These are phyloP conservation scores for Moniliophthora roreri DNA, from an alignment of 1,284 basidiomycete species.

Conservation along the genomic window DNA sequence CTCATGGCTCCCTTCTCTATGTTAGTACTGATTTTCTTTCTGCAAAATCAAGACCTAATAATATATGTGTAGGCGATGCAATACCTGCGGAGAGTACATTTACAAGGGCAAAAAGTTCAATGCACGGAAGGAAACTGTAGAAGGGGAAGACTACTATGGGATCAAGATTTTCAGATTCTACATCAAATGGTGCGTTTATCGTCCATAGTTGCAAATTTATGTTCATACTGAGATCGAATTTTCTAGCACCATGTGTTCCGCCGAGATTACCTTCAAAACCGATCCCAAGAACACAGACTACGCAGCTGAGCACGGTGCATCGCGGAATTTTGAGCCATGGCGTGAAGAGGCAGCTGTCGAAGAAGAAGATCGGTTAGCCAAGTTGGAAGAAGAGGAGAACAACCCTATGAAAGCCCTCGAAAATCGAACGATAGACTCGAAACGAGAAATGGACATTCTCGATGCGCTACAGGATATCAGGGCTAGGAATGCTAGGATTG, in stretches of 20 bases:
- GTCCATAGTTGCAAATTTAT: not conserved
- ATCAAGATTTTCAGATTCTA: constrained; percentile 94
- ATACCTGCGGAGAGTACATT: constrained; percentile 96
- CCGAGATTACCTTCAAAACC: constrained; percentile 99
- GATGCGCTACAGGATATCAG: constrained; percentile 96
- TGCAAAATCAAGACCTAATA: constrained; percentile 14
- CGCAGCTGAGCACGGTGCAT: constrained; percentile 88
- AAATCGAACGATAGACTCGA: constrained; percentile 87
- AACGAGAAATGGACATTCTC: constrained; percentile 97
- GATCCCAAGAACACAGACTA: constrained; percentile 99
- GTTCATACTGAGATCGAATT: constrained; percentile 8
- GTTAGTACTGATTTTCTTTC: constrained; percentile 39
- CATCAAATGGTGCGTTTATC: constrained; percentile 71
- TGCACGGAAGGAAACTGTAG: constrained; percentile 96
- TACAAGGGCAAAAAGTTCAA: constrained; percentile 99
- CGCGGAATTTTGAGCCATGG: constrained; percentile 94
- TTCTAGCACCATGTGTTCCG: constrained; percentile 84
- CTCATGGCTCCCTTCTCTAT: constrained; percentile 99
- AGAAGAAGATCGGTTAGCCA: constrained; percentile 76
- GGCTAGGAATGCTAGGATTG: constrained; percentile 89
- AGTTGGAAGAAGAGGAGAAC: constrained; percentile 84
- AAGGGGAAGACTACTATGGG: constrained; percentile 96
- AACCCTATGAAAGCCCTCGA: constrained; percentile 98
- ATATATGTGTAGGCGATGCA: constrained; percentile 69
- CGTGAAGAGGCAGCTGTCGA: constrained; percentile 73